These are phyloP conservation scores for Rhytidhysteron rufulum DNA, from an alignment of 2,329 filamentous ascomycete genomes.

Conservation along the genomic window DNA sequence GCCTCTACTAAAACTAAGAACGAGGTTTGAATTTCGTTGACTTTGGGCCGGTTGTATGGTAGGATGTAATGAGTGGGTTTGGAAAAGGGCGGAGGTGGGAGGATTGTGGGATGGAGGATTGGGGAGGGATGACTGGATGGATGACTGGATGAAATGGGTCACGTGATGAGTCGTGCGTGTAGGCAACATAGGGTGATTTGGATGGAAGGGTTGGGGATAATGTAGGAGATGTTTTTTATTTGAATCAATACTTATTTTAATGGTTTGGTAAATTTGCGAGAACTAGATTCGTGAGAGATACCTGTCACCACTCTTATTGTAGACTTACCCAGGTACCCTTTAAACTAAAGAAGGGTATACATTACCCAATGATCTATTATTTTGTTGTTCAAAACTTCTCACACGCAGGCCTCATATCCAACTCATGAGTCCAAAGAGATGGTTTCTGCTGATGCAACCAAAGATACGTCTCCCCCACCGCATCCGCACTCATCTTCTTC, in stretches of 20 bases:
- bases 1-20: too few species aligned
- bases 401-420: slow-evolving; percentile 49
- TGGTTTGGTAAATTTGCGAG: not conserved
- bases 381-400: slow-evolving; percentile 39
- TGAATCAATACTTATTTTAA: not conserved
- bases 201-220: not conserved
- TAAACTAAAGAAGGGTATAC: not conserved
- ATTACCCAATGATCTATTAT: not conserved
- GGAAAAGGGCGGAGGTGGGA: too few species aligned
- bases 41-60: too few species aligned
- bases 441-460: slow-evolving; percentile 48
- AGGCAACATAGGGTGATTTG: too few species aligned
- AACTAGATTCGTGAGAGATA: too few species aligned
- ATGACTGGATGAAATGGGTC: too few species aligned
- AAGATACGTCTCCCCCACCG: slow-evolving; percentile 55
- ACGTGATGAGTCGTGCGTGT: too few species aligned
- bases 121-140: too few species aligned
- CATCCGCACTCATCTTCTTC: slow-evolving; percentile 57
- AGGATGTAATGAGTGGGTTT: too few species aligned
- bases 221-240: not conserved
- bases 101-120: too few species aligned
- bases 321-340: not conserved
- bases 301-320: too few species aligned
- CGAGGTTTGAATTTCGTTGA: too few species aligned
- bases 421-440: slow-evolving; percentile 51